Evolutionary conservation across 2,329 filamentous ascomycete genomes (phyloP).

Genomic region (Aspergillus hortae): DNA sequence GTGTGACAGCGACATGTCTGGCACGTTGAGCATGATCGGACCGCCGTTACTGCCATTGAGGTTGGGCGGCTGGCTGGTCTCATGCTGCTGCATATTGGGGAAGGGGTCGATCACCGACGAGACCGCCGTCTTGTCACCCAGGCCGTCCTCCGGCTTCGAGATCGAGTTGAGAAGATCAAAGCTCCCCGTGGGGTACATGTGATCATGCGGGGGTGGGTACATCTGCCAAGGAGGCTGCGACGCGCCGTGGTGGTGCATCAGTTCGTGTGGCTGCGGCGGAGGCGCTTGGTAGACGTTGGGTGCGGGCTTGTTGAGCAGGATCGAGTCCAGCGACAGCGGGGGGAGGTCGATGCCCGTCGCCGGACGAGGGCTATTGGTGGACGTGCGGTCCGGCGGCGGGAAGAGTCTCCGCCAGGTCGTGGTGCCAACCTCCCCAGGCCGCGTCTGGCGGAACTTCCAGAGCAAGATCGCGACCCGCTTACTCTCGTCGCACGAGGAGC

Average conservation of each 20-base stretch:
- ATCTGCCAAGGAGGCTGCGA: conserved; percentile 34
- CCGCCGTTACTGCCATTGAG: conserved; percentile 26
- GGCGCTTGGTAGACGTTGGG: conserved; percentile 29
- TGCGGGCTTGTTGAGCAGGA: conserved; percentile 30
- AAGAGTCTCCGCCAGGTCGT: conserved; percentile 45
- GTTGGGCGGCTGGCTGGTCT: conserved; percentile 28
- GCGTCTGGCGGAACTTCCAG: conserved; percentile 47
- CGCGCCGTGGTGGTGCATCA: conserved; percentile 28
- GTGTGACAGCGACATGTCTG: conserved; percentile 34
- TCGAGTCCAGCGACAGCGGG: conserved; percentile 34
- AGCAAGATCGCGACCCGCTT: conserved; percentile 43
- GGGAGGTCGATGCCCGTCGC: conserved; percentile 31
- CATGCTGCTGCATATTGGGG: conserved; percentile 26
- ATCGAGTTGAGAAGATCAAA: conserved; percentile 35
- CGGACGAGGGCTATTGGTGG: conserved; percentile 36
- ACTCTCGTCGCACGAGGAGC: conserved; percentile 24
- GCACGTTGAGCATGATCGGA: conserved; percentile 32
- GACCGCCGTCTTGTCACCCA: conserved; percentile 32
- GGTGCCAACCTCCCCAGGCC: conserved; percentile 36
- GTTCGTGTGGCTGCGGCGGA: conserved; percentile 23
- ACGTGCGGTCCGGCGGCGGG: conserved; percentile 33
- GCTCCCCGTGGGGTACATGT: conserved; percentile 28
- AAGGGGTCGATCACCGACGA: conserved; percentile 36
- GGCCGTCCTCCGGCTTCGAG: conserved; percentile 31
- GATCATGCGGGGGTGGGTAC: conserved; percentile 34